Evolutionary conservation across 2,329 filamentous ascomycete genomes (phyloP), one percentile per base, ranked within the genome.

Genomic region (Colletotrichum caudatum): DNA sequence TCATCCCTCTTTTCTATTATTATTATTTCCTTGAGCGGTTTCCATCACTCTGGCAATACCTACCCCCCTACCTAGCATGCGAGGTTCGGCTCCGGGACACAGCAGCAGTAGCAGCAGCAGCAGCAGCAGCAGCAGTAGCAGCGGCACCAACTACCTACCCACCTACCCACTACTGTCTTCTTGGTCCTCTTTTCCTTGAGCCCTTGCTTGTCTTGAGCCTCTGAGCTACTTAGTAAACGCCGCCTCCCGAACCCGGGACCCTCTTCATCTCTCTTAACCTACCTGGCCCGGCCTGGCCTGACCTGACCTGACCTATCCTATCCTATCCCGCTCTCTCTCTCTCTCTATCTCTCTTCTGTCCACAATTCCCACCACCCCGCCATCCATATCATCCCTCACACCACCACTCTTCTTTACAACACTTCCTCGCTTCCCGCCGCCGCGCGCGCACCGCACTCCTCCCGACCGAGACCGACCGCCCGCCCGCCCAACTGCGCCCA

Each of bases 351-450:
- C 48, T 46, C n/a, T 53, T 33, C 66, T 54, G 71, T 66, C 69
- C 44, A 64, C 73, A 74, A 71, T 68, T 64, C 59, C 29, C 29
- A 29, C 29, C 73, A 65, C 71, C 61, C 67, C 70, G 54, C 65
- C 74, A 61, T 44, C 41, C 41, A 20, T 12, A 20, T 12, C 41
- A 20, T 68, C 72, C 64, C 63, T 67, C 33, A 57, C 54, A 39
- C 37, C 37, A 39, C 37, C 35, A 12, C 53, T n/a, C 53, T n/a
- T 12, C n/a, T 37, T 37, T 37, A 56, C 35, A 50, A 63, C 51
- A 35, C 62, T 26, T 59, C 48, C 72, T 75, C 71, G 51, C 69
- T 65, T 74, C 66, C 72, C 59, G 74, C 60, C 46, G 26, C 57
- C 64, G 20, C 69, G 67, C 62, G 53, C 59, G 29, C 29, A 29